Percentiles rank a stretch among this genome's conserved stretches.
These are phyloP conservation scores for Lichtheimia ornata DNA, from an alignment of 371 early-diverging fungal species.

Conservation along the genomic window DNA sequence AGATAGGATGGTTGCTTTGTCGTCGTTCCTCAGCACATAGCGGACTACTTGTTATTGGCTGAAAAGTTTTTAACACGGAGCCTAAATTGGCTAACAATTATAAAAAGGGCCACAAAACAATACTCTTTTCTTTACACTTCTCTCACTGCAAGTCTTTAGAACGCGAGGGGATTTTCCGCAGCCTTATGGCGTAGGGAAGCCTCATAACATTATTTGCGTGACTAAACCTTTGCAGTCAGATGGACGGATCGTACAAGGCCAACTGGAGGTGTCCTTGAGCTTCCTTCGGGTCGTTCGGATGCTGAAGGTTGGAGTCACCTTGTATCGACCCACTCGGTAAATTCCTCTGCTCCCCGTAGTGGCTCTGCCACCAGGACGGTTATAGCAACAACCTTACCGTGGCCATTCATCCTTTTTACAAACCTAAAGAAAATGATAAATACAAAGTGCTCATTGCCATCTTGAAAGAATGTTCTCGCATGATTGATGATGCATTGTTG, in stretches of 20 bases:
- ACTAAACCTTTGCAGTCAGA: conserved; percentile 14
- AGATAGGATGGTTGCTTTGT: too few relatives aligned
- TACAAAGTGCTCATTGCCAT: neutral
- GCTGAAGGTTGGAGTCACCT: conserved; percentile 8
- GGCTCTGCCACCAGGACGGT: conserved; percentile 36
- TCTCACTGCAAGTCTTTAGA: conserved; percentile 11
- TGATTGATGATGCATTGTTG: too few relatives aligned
- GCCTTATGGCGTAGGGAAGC: neutral
- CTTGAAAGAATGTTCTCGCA: too few relatives aligned
- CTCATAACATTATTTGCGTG: conserved; percentile 11
- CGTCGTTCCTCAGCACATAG: too few relatives aligned
- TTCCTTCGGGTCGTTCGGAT: conserved; percentile 20
- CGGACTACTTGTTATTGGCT: too few relatives aligned
- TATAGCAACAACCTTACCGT: conserved; percentile 45
- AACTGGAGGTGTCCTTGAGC: conserved; percentile 11
- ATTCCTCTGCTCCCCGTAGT: conserved; percentile 44
- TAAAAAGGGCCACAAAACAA: neutral
- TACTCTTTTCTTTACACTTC: conserved; percentile 4
- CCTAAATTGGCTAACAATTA: neutral
- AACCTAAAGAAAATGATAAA: conserved; percentile 12
- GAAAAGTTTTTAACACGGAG: neutral
- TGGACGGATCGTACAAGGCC: conserved; percentile 5
- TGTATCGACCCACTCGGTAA: conserved; percentile 28
- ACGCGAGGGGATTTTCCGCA: conserved; percentile 9
- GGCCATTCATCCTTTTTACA: conserved; percentile 17